Percentiles rank a stretch among this genome's conserved stretches.
These are phyloP conservation scores for Syzygium oleosum DNA, from an alignment of 345 rosid species.

Conservation along the genomic window DNA sequence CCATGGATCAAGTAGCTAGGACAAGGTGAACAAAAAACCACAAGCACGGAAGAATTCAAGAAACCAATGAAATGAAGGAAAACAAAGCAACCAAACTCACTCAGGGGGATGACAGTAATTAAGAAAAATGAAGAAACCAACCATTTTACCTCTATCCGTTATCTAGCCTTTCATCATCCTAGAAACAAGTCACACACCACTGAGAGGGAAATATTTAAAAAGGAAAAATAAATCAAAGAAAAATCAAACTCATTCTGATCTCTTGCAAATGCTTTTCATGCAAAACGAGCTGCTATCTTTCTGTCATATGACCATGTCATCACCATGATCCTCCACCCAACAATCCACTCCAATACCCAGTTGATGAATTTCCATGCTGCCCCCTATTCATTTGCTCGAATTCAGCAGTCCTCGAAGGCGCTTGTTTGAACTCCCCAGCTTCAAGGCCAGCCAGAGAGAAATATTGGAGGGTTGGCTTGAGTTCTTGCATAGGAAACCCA, in stretches of 20 bases:
- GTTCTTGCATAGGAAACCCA: constrained; percentile 27
- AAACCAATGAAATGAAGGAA: not conserved
- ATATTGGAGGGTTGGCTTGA: constrained; percentile 26
- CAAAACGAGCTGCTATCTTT: not conserved
- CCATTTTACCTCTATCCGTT: not conserved
- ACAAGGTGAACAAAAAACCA: not conserved
- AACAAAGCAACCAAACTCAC: not conserved
- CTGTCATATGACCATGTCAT: not conserved
- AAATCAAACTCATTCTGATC: not conserved
- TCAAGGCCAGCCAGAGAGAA: constrained; percentile 18
- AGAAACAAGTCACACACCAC: not conserved
- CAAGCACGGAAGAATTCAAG: not conserved
- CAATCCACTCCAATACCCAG: not conserved
- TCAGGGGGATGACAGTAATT: not conserved
- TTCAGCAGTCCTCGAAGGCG: not conserved
- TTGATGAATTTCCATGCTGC: not conserved
- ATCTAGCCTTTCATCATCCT: not conserved
- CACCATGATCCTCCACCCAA: constrained; percentile 14
- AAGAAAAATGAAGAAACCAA: not conserved
- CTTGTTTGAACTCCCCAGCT: not conserved
- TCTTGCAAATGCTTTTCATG: not conserved
- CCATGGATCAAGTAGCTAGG: not conserved
- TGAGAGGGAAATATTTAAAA: not conserved
- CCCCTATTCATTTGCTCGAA: not conserved
- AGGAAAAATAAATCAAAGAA: not conserved